A percentile compares a stretch with the other conserved stretches of the same genome.
phyloP scores from a whole-genome alignment of 352 stramenopile genomes.

The Phytophthora pseudosyringae region DNA sequence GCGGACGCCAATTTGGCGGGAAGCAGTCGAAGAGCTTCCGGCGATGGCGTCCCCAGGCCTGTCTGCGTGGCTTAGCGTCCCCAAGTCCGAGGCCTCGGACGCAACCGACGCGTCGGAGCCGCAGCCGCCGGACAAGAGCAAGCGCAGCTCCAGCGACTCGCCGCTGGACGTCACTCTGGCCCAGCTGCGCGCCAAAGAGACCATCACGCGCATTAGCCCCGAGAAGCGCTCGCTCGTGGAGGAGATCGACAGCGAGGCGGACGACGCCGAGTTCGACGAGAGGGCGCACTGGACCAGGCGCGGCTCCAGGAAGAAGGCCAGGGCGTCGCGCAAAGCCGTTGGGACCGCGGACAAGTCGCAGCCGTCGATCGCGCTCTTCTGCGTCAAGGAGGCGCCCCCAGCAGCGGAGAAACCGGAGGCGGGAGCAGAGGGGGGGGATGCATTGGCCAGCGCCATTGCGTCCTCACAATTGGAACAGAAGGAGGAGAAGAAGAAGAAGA shows the following conservation, averaged over 20 bases:
- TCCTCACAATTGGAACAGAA: constrained; percentile 14
- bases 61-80: constrained; percentile 47
- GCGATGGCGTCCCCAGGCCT: constrained; percentile 43
- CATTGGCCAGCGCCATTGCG: constrained; percentile 7
- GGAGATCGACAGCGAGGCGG: constrained; percentile 75
- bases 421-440: constrained; percentile 3
- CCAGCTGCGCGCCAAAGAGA: constrained; percentile 50
- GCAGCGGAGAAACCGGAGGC: background rate
- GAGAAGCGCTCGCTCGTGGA: constrained; percentile 63
- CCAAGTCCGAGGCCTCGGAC: constrained; percentile 11
- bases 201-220: constrained; percentile 56
- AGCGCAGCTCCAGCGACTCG: constrained; percentile 27
- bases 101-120: constrained; percentile 2
- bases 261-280: constrained; percentile 80
- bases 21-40: constrained; percentile 19
- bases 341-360: constrained; percentile 46
- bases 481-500: constrained; percentile 11
- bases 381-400: constrained; percentile 31
- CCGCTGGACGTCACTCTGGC: constrained; percentile 49
- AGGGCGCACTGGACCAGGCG: constrained; percentile 63
- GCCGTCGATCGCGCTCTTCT: constrained; percentile 76
- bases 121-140: constrained; percentile 11
- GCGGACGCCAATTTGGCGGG: constrained; percentile 23
- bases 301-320: constrained; percentile 44
- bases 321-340: constrained; percentile 23